Evolutionary conservation across 148 eudicot genomes (phyloP).

Genomic region (Fagopyrum esculentum): DNA sequence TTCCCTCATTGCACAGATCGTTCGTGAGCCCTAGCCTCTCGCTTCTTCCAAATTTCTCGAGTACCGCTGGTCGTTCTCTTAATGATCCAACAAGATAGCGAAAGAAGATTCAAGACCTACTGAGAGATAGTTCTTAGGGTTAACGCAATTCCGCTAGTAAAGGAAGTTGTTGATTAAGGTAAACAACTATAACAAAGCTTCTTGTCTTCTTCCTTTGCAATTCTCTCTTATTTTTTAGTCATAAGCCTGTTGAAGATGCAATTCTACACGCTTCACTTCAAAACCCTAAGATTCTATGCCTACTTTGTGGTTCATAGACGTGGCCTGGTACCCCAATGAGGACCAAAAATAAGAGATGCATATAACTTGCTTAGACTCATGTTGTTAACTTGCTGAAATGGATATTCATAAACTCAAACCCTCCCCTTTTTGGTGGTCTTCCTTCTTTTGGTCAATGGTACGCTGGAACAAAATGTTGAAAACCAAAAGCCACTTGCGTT

Average conservation of each 20-base stretch:
- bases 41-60: too few species aligned
- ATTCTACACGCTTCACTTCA: background rate
- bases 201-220: background rate
- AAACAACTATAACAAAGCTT: constrained; percentile 1
- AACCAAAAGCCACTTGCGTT: constrained; percentile 16
- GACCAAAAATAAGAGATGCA: constrained; percentile 19
- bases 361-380: constrained; percentile 11
- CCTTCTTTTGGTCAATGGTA: constrained; percentile 31
- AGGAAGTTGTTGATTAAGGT: constrained; percentile 14
- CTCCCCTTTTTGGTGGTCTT: background rate
- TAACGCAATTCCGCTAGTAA: background rate
- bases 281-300: constrained; percentile 12
- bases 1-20: too few species aligned
- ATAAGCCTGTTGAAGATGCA: background rate
- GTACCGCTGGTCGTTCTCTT: too few species aligned
- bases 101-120: background rate
- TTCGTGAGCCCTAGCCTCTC: too few species aligned
- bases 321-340: constrained; percentile 18
- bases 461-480: constrained; percentile 38
- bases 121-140: background rate
- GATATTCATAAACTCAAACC: background rate
- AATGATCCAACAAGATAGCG: too few species aligned
- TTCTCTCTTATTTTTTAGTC: background rate
- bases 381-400: constrained; percentile 9
- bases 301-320: constrained; percentile 2